Evolutionary conservation across 352 stramenopile genomes (phyloP), one percentile per base, ranked within the genome.

Genomic region (Globisporangium cystogenes): DNA sequence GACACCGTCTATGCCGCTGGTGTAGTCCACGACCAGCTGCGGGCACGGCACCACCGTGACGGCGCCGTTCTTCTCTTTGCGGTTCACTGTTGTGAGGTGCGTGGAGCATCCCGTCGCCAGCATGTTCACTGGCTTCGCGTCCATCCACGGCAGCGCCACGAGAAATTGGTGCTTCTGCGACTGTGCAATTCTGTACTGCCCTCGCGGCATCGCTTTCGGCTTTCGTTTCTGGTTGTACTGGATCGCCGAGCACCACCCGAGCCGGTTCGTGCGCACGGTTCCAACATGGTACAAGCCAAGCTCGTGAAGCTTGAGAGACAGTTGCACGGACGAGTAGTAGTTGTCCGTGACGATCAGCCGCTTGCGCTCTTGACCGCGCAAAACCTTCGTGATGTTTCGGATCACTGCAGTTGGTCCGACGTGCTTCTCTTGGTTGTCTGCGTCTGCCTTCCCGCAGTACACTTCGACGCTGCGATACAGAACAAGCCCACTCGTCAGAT

Each of bases 401-500:
- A 43, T 18, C 16, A 43, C 39, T 1, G 37, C 37, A 8, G 18
- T 42, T 6, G 37, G 11, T 11, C 10, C 15, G 37, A 5, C 37
- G 14, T 42, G 7, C n/a, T 16, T 42, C 37, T n/a, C n/a, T n/a
- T n/a, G n/a, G n/a, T 18, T 20, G 4, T 16, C 37, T 40, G 2
- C 18, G 11, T 40, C n/a, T 20, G 11, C 4, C 37, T 42, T 20
- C 37, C 40, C 7, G 21, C 42, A 57, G 20, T 40, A 51, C 7
- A 57, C 26, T 16, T 57, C 51, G 29, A 57, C 29, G 8, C 40
- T 57, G 27, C n/a, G n/a, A n/a, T n/a, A 45, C 16, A 21, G 49
- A 57, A 12, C 40, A 6, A 10, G 36, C n/a, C n/a, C 14, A 50
- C 14, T 7, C 7, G 43, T 1, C 3, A 8, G 35, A 18, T 15